phyloP scores from a whole-genome alignment of 129 eudicot genomes.

The sunflower (Helianthus annuus) region DNA sequence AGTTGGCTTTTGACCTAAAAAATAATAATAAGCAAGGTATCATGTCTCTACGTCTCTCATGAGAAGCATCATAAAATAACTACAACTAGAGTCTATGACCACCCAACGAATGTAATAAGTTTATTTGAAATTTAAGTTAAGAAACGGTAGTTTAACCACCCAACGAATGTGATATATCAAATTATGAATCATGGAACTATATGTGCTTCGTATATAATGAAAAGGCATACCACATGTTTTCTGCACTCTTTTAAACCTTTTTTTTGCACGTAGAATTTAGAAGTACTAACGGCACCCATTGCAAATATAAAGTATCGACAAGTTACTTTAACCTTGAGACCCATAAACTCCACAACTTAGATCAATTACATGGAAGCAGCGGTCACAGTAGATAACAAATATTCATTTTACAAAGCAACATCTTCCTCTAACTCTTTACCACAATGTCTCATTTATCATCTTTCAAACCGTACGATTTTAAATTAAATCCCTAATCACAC shows the following conservation, averaged over 20 bases:
- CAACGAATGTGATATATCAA: background rate
- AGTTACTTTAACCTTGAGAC: background rate
- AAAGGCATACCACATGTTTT: background rate
- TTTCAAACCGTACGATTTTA: background rate
- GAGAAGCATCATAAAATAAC: background rate
- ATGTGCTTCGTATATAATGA: background rate
- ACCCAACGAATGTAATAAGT: background rate
- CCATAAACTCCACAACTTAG: background rate
- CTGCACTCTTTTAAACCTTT: background rate
- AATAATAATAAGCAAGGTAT: background rate
- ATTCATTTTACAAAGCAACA: background rate
- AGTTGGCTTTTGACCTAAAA: constrained; percentile 29
- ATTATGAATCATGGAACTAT: background rate
- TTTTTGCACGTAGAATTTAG: background rate
- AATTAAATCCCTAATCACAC: background rate
- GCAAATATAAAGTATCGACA: background rate
- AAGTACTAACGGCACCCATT: background rate
- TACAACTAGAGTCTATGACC: background rate
- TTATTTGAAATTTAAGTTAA: background rate
- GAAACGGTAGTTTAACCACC: background rate
- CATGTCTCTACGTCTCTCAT: background rate
- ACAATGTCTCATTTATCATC: background rate
- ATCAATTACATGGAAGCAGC: background rate
- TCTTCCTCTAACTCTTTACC: constrained; percentile 3
- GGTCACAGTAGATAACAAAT: background rate